A percentile compares a stretch with the other conserved stretches of the same genome.
Evolutionary conservation across 805 yeast species (phyloP).

Genomic region (Yamadazyma laniorum): DNA sequence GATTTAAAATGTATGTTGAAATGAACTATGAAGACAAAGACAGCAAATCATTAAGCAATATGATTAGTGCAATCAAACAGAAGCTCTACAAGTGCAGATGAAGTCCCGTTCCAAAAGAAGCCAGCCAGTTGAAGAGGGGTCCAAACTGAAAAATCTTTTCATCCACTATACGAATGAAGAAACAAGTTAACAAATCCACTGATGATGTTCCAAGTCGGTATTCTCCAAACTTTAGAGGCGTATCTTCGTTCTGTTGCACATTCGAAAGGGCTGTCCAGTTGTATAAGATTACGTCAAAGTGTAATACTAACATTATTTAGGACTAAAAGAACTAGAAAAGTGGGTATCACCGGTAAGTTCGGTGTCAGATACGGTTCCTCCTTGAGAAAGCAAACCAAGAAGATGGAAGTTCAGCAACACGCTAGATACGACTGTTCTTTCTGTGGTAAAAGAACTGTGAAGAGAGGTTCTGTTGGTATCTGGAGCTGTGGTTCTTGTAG

Average conservation of each 20-base stretch:
- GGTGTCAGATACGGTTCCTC: conserved; percentile 99
- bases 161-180: too few relatives aligned
- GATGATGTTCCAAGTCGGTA: too few relatives aligned
- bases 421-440: conserved; percentile 98
- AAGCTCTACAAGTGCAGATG: too few relatives aligned
- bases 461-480: conserved; percentile 98
- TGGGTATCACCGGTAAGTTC: conserved; percentile 99
- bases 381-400: conserved; percentile 98
- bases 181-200: too few relatives aligned
- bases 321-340: conserved; percentile 99
- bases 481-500: conserved; percentile 95
- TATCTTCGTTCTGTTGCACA: too few relatives aligned
- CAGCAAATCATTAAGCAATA: too few relatives aligned
- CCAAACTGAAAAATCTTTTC: neutral
- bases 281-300: too few relatives aligned
- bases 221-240: too few relatives aligned
- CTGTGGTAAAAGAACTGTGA: conserved; percentile 99
- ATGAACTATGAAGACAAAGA: neutral
- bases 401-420: conserved; percentile 98
- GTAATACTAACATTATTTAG: conserved; percentile 55
- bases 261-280: too few relatives aligned
- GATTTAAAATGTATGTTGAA: conserved; percentile 8
- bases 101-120: too few relatives aligned
- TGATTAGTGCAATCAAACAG: too few relatives aligned
- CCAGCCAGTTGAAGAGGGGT: too few relatives aligned